A percentile compares a stretch with the other conserved stretches of the same genome.
Conservation (phyloP, 2,329 filamentous ascomycete species). For the Lanzia echinophila region DNA sequence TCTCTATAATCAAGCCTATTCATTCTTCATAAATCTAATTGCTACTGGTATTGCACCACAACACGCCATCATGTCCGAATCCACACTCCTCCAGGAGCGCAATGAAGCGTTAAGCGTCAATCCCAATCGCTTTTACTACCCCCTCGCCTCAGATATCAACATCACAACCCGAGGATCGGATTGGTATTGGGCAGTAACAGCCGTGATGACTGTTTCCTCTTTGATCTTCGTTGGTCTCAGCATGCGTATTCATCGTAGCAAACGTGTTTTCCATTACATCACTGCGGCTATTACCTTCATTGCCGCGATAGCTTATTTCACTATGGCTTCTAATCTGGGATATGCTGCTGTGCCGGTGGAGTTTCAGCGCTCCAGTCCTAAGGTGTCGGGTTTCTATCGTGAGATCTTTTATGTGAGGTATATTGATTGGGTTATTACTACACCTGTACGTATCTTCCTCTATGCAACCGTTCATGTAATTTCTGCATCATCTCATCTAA, state of each 20-base stretch:
- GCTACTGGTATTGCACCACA: too few relatives aligned
- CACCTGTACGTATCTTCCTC: slow-evolving; percentile 36
- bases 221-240: slow-evolving; percentile 47
- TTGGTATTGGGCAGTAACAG: slow-evolving; percentile 56
- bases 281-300: slow-evolving; percentile 52
- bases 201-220: slow-evolving; percentile 50
- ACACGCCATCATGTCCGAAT: too few relatives aligned
- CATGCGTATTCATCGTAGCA: slow-evolving; percentile 45
- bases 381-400: slow-evolving; percentile 45
- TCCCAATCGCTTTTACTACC: slow-evolving; percentile 23
- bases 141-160: slow-evolving; percentile 40
- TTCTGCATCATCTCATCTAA: background rate
- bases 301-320: slow-evolving; percentile 57
- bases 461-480: background rate
- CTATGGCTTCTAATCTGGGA: slow-evolving; percentile 60
- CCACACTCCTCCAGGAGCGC: slow-evolving; percentile 2
- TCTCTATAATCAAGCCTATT: too few relatives aligned
- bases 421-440: slow-evolving; percentile 58
- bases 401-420: slow-evolving; percentile 63
- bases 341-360: slow-evolving; percentile 58
- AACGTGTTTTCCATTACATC: slow-evolving; percentile 60
- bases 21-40: too few relatives aligned
- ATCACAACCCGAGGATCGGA: slow-evolving; percentile 55
- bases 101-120: slow-evolving; percentile 20
- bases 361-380: slow-evolving; percentile 39